Evolutionary conservation across 768 basidiomycete species (phyloP), one percentile per base, ranked within the genome.

Genomic region (Clathrus columnatus): DNA sequence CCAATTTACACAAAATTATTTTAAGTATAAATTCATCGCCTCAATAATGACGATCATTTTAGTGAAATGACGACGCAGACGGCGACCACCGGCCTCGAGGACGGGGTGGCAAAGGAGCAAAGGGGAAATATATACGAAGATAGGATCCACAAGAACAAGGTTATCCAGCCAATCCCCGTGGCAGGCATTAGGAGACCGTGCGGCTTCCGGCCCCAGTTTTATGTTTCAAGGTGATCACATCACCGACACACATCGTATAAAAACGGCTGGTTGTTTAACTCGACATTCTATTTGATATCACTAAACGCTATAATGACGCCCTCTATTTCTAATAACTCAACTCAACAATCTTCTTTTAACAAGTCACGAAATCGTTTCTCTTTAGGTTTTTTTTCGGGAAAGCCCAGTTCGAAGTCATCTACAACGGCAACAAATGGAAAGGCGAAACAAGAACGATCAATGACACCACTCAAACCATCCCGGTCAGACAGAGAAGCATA

Each of bases 401-500:
- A 51, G 20, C 20, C 46, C 68, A 73, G 51, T 70, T 76, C 51
- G n/a, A n/a, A n/a, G n/a, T n/a, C 67, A 73, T 18, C 68, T 71
- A 57, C 76, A 74, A 65, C 72, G 71, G 53, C 61, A 62, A n/a
- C 69, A n/a, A 65, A 11, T 48, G 46, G n/a, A 55, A 64, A 70
- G 21, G 58, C 65, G n/a, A 65, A 68, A 36, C 62, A 72, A 1
- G 60, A 72, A 6, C 71, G 70, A 56, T 72, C 67, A 27, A 59
- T 66, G 7, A 54, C 62, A 46, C 64, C 62, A 50, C 60, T 66
- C 16, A 51, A 65, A 44, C 52, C 63, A 4, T 70, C 76, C 10
- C 73, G 66, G 41, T 73, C 81, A 6, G 78, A 85, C 50, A 82
- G 75, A 64, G 76, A 76, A 3, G 85, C 86, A 18, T 77, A 78